Percentiles rank a stretch among this genome's conserved stretches.
These are phyloP conservation scores for Xylaria palmicola DNA, from an alignment of 495 filamentous ascomycete species.

Conservation along the genomic window DNA sequence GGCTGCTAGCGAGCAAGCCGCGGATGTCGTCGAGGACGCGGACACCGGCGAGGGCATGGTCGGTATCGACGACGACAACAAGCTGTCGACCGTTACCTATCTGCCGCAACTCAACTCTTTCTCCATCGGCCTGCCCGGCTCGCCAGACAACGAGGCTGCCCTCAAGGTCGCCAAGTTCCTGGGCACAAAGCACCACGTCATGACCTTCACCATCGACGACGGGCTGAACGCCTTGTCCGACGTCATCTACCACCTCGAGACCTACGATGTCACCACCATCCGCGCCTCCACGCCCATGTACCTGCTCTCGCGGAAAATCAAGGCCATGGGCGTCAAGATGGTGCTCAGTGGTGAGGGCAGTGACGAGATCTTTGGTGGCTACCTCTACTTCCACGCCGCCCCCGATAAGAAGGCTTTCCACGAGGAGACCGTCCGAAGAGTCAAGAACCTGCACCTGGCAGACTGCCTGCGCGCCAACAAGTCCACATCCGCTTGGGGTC, in stretches of 20 bases:
- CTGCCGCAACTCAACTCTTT: constrained; percentile 96
- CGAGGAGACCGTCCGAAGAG: constrained; percentile 83
- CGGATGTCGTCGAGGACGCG: constrained; percentile 43
- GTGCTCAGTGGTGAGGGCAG: constrained; percentile 93
- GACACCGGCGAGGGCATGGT: constrained; percentile 69
- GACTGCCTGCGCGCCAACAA: constrained; percentile 98
- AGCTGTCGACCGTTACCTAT: constrained; percentile 85
- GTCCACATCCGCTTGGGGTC: constrained; percentile 97
- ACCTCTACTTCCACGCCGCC: constrained; percentile 96
- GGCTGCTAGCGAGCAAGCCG: constrained; percentile 41
- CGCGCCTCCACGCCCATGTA: constrained; percentile 99
- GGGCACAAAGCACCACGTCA: constrained; percentile 94
- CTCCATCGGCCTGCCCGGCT: constrained; percentile 89
- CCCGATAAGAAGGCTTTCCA: constrained; percentile 90
- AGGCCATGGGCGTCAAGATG: constrained; percentile 99
- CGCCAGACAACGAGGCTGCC: constrained; percentile 88
- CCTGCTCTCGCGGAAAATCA: constrained; percentile 95
- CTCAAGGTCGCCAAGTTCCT: constrained; percentile 90
- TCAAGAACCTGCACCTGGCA: constrained; percentile 92
- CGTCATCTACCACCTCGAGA: constrained; percentile 97
- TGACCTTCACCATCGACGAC: constrained; percentile 97
- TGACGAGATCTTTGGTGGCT: constrained; percentile 97
- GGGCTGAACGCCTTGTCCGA: constrained; percentile 93
- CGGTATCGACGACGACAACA: constrained; percentile 88
- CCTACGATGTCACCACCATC: constrained; percentile 97